Conservation (phyloP, 352 stramenopile genomes). For the Phytophthora hybrid region DNA sequence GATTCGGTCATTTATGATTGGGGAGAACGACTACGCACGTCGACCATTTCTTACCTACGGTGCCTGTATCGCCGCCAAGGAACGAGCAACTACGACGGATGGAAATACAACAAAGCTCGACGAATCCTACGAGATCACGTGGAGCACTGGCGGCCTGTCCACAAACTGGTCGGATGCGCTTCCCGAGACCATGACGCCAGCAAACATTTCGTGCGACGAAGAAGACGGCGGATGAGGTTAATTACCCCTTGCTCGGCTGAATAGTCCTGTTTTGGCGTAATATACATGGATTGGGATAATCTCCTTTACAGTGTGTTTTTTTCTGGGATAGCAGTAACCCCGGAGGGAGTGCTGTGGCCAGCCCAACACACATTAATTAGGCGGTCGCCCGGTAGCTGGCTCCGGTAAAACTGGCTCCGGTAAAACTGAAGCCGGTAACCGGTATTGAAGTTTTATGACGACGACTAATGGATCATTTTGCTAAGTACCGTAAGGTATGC, state of each 20-base stretch:
- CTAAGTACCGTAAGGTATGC: too few relatives aligned
- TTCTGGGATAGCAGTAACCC: too few relatives aligned
- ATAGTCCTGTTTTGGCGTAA: too few relatives aligned
- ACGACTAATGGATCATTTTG: too few relatives aligned
- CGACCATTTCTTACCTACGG: background rate
- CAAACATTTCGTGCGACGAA: background rate
- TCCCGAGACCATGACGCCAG: background rate
- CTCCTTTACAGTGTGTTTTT: too few relatives aligned
- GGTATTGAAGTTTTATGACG: too few relatives aligned
- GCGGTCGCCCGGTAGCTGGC: too few relatives aligned
- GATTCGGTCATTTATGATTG: conserved; percentile 21
- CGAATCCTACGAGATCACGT: background rate
- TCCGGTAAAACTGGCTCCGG: too few relatives aligned
- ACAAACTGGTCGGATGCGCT: conserved; percentile 16
- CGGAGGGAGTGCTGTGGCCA: too few relatives aligned
- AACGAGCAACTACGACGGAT: background rate
- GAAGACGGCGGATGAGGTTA: background rate
- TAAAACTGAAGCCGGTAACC: too few relatives aligned
- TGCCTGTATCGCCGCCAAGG: background rate
- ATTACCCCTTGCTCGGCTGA: background rate
- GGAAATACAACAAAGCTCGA: background rate
- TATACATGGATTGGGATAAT: too few relatives aligned
- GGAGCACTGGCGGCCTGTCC: background rate
- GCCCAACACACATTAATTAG: too few relatives aligned
- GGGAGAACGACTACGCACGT: conserved; percentile 8